These are phyloP conservation scores for Neoboletus brunneissimus DNA, from an alignment of 768 basidiomycete genomes.

Conservation along the genomic window DNA sequence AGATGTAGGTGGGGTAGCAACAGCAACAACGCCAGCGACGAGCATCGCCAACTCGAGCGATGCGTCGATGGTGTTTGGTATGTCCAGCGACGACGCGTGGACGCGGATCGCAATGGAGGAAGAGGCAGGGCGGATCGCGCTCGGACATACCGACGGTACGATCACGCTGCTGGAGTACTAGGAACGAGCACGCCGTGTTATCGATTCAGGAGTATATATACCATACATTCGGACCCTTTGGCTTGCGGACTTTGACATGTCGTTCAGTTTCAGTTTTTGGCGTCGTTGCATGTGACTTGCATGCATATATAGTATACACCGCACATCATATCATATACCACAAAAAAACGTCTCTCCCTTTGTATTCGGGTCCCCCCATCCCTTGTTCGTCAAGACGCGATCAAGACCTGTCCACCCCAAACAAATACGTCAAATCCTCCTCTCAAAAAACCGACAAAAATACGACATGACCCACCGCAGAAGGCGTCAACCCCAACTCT, in stretches of 20 bases:
- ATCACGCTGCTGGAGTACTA: constrained; percentile 52
- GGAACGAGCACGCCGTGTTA: neutral
- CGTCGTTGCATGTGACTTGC: neutral
- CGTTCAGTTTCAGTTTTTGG: too few species aligned
- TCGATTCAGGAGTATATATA: neutral
- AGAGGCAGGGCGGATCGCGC: constrained; percentile 35
- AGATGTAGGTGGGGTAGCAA: neutral
- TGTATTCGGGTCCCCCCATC: neutral
- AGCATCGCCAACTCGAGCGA: neutral
- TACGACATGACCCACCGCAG: constrained; percentile 47
- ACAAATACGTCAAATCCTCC: neutral
- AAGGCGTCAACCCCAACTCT: constrained; percentile 87
- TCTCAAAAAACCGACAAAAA: neutral
- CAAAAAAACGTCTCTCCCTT: neutral
- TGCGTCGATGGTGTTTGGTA: constrained; percentile 41
- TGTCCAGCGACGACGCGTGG: constrained; percentile 51
- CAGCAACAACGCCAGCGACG: neutral
- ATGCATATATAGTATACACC: neutral
- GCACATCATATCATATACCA: neutral
- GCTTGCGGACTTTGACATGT: neutral
- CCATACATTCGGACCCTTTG: neutral
- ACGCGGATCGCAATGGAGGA: constrained; percentile 39
- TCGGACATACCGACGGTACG: constrained; percentile 39
- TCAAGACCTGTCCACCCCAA: constrained; percentile 44
- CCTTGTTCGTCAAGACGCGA: constrained; percentile 39